Evolutionary conservation across 2,329 filamentous ascomycete species (phyloP).

Genomic region (Xylaria sp.): DNA sequence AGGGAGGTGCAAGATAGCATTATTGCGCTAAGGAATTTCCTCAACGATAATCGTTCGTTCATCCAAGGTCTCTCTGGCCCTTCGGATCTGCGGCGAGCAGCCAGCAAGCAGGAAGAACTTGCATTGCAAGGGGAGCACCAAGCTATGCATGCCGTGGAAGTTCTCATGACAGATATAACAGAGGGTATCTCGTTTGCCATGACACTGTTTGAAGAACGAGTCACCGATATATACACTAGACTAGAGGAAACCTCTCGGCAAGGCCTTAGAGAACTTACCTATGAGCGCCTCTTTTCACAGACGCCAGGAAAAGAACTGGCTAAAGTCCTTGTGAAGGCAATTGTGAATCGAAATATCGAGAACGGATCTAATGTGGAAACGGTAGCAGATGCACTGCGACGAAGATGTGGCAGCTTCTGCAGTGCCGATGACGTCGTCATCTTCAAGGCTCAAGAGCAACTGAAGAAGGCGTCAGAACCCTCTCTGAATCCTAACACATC

Average conservation of each 20-base stretch:
- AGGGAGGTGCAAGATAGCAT: slow-evolving; percentile 82
- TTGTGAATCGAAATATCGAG: slow-evolving; percentile 97
- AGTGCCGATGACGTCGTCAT: slow-evolving; percentile 97
- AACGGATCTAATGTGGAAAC: slow-evolving; percentile 98
- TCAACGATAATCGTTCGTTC: slow-evolving; percentile 86
- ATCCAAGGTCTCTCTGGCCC: slow-evolving; percentile 96
- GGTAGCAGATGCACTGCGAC: slow-evolving; percentile 90
- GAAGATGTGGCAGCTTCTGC: slow-evolving; percentile 96
- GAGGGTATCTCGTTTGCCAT: slow-evolving; percentile 97
- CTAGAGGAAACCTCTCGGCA: slow-evolving; percentile 77
- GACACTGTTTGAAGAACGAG: slow-evolving; percentile 92
- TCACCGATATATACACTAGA: slow-evolving; percentile 85
- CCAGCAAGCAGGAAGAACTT: slow-evolving; percentile 88
- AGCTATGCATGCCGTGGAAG: slow-evolving; percentile 85
- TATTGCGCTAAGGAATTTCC: slow-evolving; percentile 81
- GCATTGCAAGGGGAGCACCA: slow-evolving; percentile 94
- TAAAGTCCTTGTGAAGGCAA: slow-evolving; percentile 94
- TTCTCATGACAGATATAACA: slow-evolving; percentile 88
- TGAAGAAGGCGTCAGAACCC: slow-evolving; percentile 87
- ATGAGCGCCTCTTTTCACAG: slow-evolving; percentile 86
- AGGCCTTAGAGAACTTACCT: slow-evolving; percentile 81
- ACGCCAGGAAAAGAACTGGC: slow-evolving; percentile 85
- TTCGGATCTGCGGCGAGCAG: slow-evolving; percentile 80
- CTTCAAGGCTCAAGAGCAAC: slow-evolving; percentile 96
- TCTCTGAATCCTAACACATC: slow-evolving; percentile 79